Evolutionary conservation across 1,284 basidiomycete genomes (phyloP).

Genomic region (Marasmius fiardii): DNA sequence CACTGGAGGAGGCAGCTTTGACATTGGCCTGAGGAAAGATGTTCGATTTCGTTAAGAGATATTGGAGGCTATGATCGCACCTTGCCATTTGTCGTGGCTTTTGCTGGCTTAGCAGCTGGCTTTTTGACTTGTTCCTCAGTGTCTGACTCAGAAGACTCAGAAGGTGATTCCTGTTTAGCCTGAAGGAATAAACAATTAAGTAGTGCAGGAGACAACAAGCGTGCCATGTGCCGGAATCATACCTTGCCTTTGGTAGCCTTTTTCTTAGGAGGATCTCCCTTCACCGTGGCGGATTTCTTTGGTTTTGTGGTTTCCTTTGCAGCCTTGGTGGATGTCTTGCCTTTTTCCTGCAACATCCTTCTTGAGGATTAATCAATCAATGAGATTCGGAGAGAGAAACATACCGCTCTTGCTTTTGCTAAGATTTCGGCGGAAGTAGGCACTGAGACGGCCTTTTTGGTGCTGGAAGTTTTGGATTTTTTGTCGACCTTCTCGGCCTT

Average conservation of each 20-base stretch:
- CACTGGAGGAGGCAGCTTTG: background rate
- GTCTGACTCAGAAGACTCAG: constrained; percentile 26
- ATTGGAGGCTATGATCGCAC: background rate
- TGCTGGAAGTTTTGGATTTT: constrained; percentile 3
- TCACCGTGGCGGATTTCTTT: constrained; percentile 26
- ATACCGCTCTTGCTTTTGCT: background rate
- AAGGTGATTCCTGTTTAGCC: constrained; percentile 17
- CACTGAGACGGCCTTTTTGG: background rate
- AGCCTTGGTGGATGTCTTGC: constrained; percentile 24
- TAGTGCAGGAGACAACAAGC: background rate
- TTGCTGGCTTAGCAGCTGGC: constrained; percentile 13
- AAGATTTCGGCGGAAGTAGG: background rate
- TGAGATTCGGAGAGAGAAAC: background rate
- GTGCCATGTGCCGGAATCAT: background rate
- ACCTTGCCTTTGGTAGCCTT: constrained; percentile 10
- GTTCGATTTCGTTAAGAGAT: background rate
- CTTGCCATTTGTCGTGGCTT: constrained; percentile 6
- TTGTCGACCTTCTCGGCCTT: constrained; percentile 41
- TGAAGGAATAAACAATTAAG: background rate
- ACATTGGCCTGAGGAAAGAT: background rate
- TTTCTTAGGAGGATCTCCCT: constrained; percentile 16
- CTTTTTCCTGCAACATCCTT: background rate
- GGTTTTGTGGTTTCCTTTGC: constrained; percentile 34
- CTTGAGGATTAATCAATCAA: background rate
- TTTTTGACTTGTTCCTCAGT: constrained; percentile 21